These are phyloP conservation scores for Botrytis squamosa DNA, from an alignment of 2,329 filamentous ascomycete species.

Conservation along the genomic window DNA sequence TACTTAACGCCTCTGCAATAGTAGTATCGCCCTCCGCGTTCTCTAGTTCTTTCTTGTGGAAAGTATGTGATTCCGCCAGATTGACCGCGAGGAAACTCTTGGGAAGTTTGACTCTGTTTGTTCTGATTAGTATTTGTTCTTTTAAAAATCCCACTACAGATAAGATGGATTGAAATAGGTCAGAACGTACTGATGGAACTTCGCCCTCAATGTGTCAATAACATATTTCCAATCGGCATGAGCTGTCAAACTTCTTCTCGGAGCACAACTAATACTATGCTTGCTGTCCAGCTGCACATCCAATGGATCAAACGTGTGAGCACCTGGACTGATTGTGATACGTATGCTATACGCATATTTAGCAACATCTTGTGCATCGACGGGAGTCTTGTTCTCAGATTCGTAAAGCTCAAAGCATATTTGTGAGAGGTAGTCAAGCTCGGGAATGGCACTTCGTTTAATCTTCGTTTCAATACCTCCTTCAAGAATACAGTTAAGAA, in stretches of 20 bases:
- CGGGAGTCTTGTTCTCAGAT: conserved; percentile 63
- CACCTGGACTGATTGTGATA: conserved; percentile 92
- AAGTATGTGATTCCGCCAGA: conserved; percentile 40
- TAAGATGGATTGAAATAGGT: not conserved
- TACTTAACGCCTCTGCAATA: not conserved
- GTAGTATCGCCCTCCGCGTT: not conserved
- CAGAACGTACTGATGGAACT: conserved; percentile 79
- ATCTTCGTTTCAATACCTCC: conserved; percentile 98
- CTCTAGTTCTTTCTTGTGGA: conserved; percentile 37
- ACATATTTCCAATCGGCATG: conserved; percentile 96
- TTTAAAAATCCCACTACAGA: not conserved
- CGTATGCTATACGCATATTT: conserved; percentile 90
- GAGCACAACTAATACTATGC: conserved; percentile 92
- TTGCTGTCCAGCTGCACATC: conserved; percentile 95
- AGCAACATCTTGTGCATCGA: conserved; percentile 34
- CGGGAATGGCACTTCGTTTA: conserved; percentile 88
- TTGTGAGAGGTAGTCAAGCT: conserved; percentile 95
- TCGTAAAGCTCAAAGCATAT: conserved; percentile 99
- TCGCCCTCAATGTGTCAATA: conserved; percentile 90
- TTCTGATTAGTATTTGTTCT: conserved; percentile 2
- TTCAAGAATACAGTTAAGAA: conserved; percentile 96
- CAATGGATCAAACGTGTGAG: conserved; percentile 92
- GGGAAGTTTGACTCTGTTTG: conserved; percentile 39
- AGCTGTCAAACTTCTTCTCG: conserved; percentile 82
- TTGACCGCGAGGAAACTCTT: conserved; percentile 42